Conservation (phyloP, 345 rosid genomes). For the Pugionium cornutum region DNA sequence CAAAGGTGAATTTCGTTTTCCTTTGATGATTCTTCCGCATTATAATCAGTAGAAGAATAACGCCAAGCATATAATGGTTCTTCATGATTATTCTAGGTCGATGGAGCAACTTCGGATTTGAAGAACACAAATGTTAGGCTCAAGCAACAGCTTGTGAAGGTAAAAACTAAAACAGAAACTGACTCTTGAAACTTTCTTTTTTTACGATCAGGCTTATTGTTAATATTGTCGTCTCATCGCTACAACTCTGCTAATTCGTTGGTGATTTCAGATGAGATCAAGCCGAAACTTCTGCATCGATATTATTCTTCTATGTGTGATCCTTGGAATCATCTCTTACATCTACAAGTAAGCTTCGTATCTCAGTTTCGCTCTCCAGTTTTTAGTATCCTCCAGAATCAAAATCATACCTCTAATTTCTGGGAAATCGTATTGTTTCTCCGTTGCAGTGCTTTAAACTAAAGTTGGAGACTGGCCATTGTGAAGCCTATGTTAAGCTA, state of each 20-base stretch:
- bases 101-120: constrained; percentile 64
- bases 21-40: not conserved
- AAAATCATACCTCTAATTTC: not conserved
- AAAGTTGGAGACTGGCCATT: constrained; percentile 18
- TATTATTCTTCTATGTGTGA: constrained; percentile 62
- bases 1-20: constrained; percentile 53
- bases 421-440: not conserved
- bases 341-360: constrained; percentile 60
- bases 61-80: not conserved
- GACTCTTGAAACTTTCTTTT: not conserved
- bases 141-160: constrained; percentile 68
- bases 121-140: constrained; percentile 73
- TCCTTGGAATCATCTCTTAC: constrained; percentile 71
- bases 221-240: not conserved
- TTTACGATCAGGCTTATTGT: not conserved
- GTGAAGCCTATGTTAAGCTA: constrained; percentile 21
- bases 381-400: not conserved
- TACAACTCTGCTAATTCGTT: not conserved
- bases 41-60: constrained; percentile 8
- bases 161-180: constrained; percentile 31
- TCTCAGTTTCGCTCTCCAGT: not conserved
- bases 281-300: constrained; percentile 79
- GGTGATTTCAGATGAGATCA: constrained; percentile 63
- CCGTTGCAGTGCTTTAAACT: constrained; percentile 32
- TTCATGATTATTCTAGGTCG: constrained; percentile 54